A percentile compares a stretch with the other conserved stretches of the same genome.
Evolutionary conservation across 352 stramenopile genomes (phyloP).

Genomic region (Poterioochromonas sp.): DNA sequence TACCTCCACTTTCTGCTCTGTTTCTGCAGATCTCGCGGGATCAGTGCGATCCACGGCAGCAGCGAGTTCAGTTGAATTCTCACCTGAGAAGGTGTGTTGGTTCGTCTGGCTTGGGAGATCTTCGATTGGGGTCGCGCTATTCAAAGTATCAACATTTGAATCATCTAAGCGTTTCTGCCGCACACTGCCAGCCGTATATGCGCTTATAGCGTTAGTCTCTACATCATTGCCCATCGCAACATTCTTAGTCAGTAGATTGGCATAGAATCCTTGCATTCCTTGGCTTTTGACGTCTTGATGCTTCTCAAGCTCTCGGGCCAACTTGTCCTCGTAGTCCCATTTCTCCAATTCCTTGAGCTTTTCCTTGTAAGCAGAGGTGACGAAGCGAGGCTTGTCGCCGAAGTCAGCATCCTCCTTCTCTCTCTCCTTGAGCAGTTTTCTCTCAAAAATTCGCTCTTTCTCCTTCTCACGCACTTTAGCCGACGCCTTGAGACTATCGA

Average conservation of each 20-base stretch:
- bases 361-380: slow-evolving; percentile 77
- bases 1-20: neutral
- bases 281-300: slow-evolving; percentile 59
- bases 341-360: slow-evolving; percentile 74
- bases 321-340: slow-evolving; percentile 56
- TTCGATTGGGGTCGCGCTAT: neutral
- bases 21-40: neutral
- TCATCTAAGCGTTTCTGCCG: slow-evolving; percentile 22
- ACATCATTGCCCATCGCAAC: slow-evolving; percentile 73
- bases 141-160: too few species aligned
- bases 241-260: slow-evolving; percentile 77
- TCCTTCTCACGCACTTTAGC: slow-evolving; percentile 76
- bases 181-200: slow-evolving; percentile 59
- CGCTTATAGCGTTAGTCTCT: slow-evolving; percentile 55
- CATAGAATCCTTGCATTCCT: slow-evolving; percentile 74
- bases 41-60: neutral
- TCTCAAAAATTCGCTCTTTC: slow-evolving; percentile 71
- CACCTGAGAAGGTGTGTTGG: neutral
- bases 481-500: slow-evolving; percentile 69
- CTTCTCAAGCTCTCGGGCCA: slow-evolving; percentile 56
- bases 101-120: neutral
- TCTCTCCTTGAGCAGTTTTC: slow-evolving; percentile 66
- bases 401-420: slow-evolving; percentile 62
- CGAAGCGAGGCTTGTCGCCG: slow-evolving; percentile 74
- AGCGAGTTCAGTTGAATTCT: neutral